Evolutionary conservation across 2,329 filamentous ascomycete species (phyloP), one percentile per base, ranked within the genome.

Genomic region (Berkeleyomyces basicola): DNA sequence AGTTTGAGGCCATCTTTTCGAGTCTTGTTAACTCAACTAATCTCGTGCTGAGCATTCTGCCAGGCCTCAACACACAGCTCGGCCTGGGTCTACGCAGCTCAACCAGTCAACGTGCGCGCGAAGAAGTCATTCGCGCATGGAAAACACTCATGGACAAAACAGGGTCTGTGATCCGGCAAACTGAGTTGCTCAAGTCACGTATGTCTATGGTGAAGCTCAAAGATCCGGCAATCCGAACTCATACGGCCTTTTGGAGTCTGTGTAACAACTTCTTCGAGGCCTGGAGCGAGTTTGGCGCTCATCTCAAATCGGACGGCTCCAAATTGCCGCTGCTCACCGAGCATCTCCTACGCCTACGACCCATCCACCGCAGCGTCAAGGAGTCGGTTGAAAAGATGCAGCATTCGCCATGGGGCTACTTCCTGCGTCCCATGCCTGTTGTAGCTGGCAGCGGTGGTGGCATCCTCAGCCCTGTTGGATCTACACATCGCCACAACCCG

Each of bases 161-260:
- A 70, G 81, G 80, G 51, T 76, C 82, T 10, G 84, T 87, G 16
- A 80, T 91, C 49, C 82, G 87, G 63, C 84, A 88, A 67, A 88
- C 88, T 1, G 84, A 90, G 68, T 78, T 82, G 9, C 77, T 96
- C 37, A 86, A 87, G 69, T 77, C 78, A 46, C 81, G 86, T n/a
- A 75, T 96, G 9, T 88, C 85, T 3, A 79, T 81, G 57, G 88
- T 96, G 76, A 90, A 90, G 71, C 77, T 95, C 9, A 93, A 92
- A 70, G 90, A 96, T 68, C 87, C 88, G 6, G 85, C 83, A 9
- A 81, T 88, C 59, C 80, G 89, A 61, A 83, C 79, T 1, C 82
- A 85, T 68, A 71, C 76, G 2, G 73, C 75, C 14, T 86, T 85
- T 71, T 85, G 83, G 81, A 77, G 82, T 67, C 77, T 91, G 61